Conservation (phyloP, 2,329 filamentous ascomycete species). For the Talaromyces albobiverticillius region DNA sequence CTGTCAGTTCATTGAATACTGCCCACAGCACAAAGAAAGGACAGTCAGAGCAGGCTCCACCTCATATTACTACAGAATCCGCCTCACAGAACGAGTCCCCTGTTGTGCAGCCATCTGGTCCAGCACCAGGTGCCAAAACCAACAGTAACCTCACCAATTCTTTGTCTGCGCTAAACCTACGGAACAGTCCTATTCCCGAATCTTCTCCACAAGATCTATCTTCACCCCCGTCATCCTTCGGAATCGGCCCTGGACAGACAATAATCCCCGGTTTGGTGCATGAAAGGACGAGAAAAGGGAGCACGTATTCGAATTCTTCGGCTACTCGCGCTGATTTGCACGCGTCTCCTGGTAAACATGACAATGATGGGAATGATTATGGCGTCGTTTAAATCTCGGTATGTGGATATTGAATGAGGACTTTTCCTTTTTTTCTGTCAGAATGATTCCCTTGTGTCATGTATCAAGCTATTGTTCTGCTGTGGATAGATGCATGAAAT, state of each 20-base stretch:
- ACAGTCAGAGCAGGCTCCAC: neutral
- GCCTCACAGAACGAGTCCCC: constrained; percentile 5
- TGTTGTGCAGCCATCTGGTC: neutral
- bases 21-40: neutral
- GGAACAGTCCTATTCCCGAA: neutral
- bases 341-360: neutral
- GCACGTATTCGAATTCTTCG: constrained; percentile 14
- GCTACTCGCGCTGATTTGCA: constrained; percentile 5
- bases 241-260: constrained; percentile 30
- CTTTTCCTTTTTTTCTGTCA: too few species aligned
- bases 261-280: constrained; percentile 45
- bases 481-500: too few species aligned
- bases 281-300: constrained; percentile 32
- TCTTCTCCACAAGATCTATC: neutral
- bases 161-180: neutral
- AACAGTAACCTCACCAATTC: constrained; percentile 1
- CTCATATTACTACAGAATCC: constrained; percentile 1
- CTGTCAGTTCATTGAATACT: neutral
- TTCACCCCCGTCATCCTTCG: neutral
- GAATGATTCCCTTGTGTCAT: too few species aligned
- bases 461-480: too few species aligned
- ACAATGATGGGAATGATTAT: constrained; percentile 5
- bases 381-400: neutral
- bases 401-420: too few species aligned
- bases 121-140: neutral